Base-by-base conservation (phyloP, 129 eudicot genomes). In the Flaveria robusta region DNA sequence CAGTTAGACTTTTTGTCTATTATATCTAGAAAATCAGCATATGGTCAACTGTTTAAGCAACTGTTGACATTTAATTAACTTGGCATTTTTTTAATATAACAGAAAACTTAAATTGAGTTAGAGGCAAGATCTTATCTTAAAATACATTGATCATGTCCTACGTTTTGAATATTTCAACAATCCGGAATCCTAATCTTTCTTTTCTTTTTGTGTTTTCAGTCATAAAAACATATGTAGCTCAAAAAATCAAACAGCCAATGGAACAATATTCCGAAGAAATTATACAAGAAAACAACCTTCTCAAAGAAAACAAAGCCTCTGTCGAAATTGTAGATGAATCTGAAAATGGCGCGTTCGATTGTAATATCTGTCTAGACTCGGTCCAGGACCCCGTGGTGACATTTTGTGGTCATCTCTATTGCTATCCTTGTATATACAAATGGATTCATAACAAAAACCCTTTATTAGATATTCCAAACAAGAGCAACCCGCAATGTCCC, bases 381-480 rank as follows among this genome's bases (percentile, higher is more conserved):
- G 91, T 88, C 45, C 86, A 83, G 22, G 97, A 91, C 43, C 97
- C 97, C 0, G 97, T 91, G 39, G 89, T 91, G 2, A 91, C 97
- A 49, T 75, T 86, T 9, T 91, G 97, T 46, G 93, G 97, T 9
- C 97, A 91, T 46, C 87, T 91, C 76, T 91, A 86, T 59, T 91
- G 97, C 37, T 91, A 93, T 91, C 91, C 89, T 5, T 91, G 97
- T 58, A 88, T 91, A 10, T 88, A 88, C 85, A 81, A 80, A 42
- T 91, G 97, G 97, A 88, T 91, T 14, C 84, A 78, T 75, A 80
- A 74, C 73, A 85, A 72, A 47, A 68, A 68, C 7, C n/a, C 73
- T n/a, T 78, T 87, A 3, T 3, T 77, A 2, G 87, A 79, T 47
- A 52, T 77, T 23, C 52, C 34, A 2, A 78, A 85, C 5, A 45